Evolutionary conservation across 257 asterid genomes (phyloP), one percentile per base, ranked within the genome.

Genomic region (Marsdenia floribunda): DNA sequence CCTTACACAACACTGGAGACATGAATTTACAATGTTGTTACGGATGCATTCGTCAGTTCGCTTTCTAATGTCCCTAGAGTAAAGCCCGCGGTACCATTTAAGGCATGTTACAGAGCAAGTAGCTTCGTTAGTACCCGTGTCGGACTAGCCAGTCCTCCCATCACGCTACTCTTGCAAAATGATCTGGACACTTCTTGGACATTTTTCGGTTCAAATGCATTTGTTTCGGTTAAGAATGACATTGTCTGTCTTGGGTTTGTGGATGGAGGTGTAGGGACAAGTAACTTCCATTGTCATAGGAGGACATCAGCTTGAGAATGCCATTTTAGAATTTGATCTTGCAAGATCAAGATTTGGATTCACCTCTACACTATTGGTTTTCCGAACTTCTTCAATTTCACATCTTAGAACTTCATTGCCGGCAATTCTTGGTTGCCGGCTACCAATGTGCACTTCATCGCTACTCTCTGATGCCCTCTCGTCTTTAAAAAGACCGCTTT

Each of bases 271-370:
- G 38, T 50, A 22, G 11, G n/a, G 53, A 15, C 4, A 29, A 18
- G 29, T 2, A 21, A 49, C 80, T 21, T 70, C 80, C 0, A 79
- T 79, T 79, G 77, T 75, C 10, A 79, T 79, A 3, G 80, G 83
- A 54, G 80, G 76, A 0, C 46, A 79, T 75, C 77, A 79, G 53
- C 18, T 75, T 75, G 44, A 70, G 75, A 53, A 75, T 61, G 70
- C 73, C 16, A 16, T 79, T 0, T 24, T 79, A 16, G 11, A 74
- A 55, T 64, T 79, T 54, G 83, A 79, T 40, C 49, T 75, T 24
- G 59, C 57, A 22, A 2, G 21, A 5, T 75, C 72, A 19, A 79
- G 47, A 14, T 54, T 79, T 0, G 80, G 80, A 14, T 75, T 79
- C 18, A 21, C 61, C 8, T 26, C 77, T 1, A 40, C 83, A 42